Base-by-base conservation (phyloP, 2,329 filamentous ascomycete genomes). In the Cylindrodendrum hubeiense region DNA sequence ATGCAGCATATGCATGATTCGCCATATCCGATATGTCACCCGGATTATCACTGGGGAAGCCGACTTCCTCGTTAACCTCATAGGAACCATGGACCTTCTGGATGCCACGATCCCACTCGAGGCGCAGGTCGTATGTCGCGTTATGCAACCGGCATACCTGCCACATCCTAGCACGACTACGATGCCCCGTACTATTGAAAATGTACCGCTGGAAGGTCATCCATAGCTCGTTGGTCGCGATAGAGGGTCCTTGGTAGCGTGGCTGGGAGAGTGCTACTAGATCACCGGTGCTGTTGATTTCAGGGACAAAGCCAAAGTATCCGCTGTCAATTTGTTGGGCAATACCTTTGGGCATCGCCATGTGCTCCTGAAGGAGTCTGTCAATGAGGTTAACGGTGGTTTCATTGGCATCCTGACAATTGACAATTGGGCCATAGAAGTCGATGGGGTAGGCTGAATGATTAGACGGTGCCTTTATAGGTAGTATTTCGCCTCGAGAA, bases 181-280 rank as follows among this genome's bases (percentile, higher is more conserved):
- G 60, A 8, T 50, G 19, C 8, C 51, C 60, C 8, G 17, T 39
- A 17, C 30, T 39, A 15, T 56, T 37, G n/a, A 50, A 9, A 1
- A n/a, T 19, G 30, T 50, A 56, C 15, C 60, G 60, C 44, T 62
- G 60, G n/a, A 62, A 62, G 6, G 51, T 56, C 60, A 62, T 56
- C 60, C 60, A 62, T 6, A 62, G 33, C 52, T 62, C 60, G 30
- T 62, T 62, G n/a, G 24, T 34, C 2, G 41, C 44, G 19, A 28
- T 49, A 10, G 51, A 62, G 15, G 52, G 51, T 12, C 33, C 60
- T 15, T 62, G 60, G 13, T 62, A 52, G 24, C 60, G 60, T 12
- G 60, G 52, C 22, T 57, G 10, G 7, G 60, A 62, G 5, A 62
- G 60, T 2, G 60, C 51, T 28, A 51, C 28, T 5, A 62, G 12